Base-by-base conservation (phyloP, 768 basidiomycete species). In the Nidularia sp. region DNA sequence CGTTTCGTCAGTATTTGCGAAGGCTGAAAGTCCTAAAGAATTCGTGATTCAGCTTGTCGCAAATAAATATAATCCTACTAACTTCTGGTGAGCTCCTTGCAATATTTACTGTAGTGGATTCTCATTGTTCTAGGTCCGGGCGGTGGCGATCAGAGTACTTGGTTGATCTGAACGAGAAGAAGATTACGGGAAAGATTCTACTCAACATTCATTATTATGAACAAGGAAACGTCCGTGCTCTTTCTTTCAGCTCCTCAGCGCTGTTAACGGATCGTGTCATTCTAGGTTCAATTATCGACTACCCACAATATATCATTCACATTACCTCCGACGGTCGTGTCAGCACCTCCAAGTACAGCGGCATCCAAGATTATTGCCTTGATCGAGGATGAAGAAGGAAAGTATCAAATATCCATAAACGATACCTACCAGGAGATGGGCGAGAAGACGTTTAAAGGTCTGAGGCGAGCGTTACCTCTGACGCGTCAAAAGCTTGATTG, bases 131-230 rank as follows among this genome's bases (percentile, higher is more conserved):
- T 52, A 96, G 95, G 94, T 88, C 94, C 31, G 96, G 96, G 34
- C 77, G 94, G 64, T 98, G 96, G 96, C 82, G 95, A 36, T 94
- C 93, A 5, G 79, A 86, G 57, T 98, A 97, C 66, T 65, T 72
- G 6, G 74, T 97, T 47, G 84, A 96, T 64, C 66, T 90, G 36
- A 78, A 75, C 13, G 73, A 79, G 39, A 79, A 80, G 49, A 77
- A 69, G 53, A 74, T 97, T 4, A 67, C 70, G n/a, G 94, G 93
- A 0, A 81, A 74, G 60, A 81, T 97, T 12, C 73, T 86, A 6
- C 80, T 90, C 43, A 90, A 93, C 60, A 86, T 98, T 9, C 97
- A 99, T 67, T 98, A 98, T 63, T 98, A 95, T 62, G 97, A 99
- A 66, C 93, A 97, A 64, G 96, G 96, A 58, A 96, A 95, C 65